Percentiles rank a stretch among this genome's conserved stretches.
These are phyloP conservation scores for Aschersonia sp. DNA, from an alignment of 2,329 filamentous ascomycete genomes.

Conservation along the genomic window DNA sequence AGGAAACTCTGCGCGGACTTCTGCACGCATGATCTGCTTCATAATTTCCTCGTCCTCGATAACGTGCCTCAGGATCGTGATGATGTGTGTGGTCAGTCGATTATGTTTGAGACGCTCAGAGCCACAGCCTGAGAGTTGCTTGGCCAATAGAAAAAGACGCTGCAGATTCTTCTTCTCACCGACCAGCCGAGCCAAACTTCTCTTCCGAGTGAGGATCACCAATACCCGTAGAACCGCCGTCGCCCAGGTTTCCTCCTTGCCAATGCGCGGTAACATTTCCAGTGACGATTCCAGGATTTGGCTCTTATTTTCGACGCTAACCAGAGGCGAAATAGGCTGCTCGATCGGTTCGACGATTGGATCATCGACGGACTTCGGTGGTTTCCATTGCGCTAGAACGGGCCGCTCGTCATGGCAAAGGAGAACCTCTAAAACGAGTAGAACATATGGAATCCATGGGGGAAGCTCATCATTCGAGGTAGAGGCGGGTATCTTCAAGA, in stretches of 20 bases:
- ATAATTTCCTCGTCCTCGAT: constrained; percentile 87
- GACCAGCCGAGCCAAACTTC: constrained; percentile 58
- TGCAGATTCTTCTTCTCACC: constrained; percentile 83
- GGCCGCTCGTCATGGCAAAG: constrained; percentile 83
- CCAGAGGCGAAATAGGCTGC: constrained; percentile 41
- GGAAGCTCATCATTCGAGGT: constrained; percentile 64
- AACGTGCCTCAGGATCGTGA: constrained; percentile 81
- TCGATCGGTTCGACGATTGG: constrained; percentile 39
- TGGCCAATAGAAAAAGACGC: constrained; percentile 85
- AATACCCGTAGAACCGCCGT: constrained; percentile 71
- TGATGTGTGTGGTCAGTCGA: constrained; percentile 45
- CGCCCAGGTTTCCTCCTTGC: constrained; percentile 74
- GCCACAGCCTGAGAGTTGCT: constrained; percentile 70
- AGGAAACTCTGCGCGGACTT: constrained; percentile 70
- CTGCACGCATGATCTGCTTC: constrained; percentile 79
- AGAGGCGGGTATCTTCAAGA: constrained; percentile 57
- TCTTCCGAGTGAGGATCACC: constrained; percentile 72
- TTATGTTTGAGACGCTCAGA: constrained; percentile 54
- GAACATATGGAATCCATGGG: constrained; percentile 81
- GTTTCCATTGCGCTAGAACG: constrained; percentile 55
- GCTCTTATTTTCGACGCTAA: constrained; percentile 49
- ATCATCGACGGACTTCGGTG: constrained; percentile 35
- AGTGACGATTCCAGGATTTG: constrained; percentile 64
- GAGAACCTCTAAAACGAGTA: constrained; percentile 80
- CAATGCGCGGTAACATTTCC: constrained; percentile 70